Evolutionary conservation across 2,329 filamentous ascomycete genomes (phyloP), one percentile per base, ranked within the genome.

Genomic region (Rutstroemia sp.): DNA sequence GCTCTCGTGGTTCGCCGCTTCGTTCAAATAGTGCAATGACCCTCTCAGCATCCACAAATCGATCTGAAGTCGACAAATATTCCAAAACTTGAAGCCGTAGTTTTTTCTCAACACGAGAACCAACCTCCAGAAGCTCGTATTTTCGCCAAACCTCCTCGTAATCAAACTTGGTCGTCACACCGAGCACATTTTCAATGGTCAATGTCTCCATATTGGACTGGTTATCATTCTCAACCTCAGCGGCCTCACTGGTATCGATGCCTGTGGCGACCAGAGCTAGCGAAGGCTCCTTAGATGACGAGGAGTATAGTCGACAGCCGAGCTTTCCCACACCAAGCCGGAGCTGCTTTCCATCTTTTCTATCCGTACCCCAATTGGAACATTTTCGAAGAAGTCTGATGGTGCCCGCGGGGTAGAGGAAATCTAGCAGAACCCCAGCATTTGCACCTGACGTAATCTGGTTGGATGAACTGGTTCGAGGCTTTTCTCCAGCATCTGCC

Each of bases 11-110:
- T 30, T 47, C 25, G n/a, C 51, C 51, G 12, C 66, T 40, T 9
- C 39, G 39, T 27, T 74, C 64, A 62, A 82, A 82, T 8, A 82
- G 58, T n/a, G 69, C 59, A 49, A 74, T 69, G 17, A 72, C 69
- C 48, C 76, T 73, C 56, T 71, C 70, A 14, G 72, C 67, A 63
- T 80, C 72, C 23, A 70, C 49, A 2, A 64, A 38, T 12, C 67
- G 60, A 44, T 63, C 57, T 10, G 76, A 77, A n/a, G 59, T 62
- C 7, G 71, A 70, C 12, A 78, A 60, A 60, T 71, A 73, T 6
- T 61, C 61, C 51, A 76, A 69, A 12, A 73, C 51, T 12, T 56
- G 51, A 14, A 53, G 57, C 42, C 60, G 61, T 34, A 69, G 30
- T 23, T n/a, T 34, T 21, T 53, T 54, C 54, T 66, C 61, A 6